A percentile compares a stretch with the other conserved stretches of the same genome.
phyloP scores from a whole-genome alignment of 2,329 filamentous ascomycete genomes.

The Fusarium scirpi region DNA sequence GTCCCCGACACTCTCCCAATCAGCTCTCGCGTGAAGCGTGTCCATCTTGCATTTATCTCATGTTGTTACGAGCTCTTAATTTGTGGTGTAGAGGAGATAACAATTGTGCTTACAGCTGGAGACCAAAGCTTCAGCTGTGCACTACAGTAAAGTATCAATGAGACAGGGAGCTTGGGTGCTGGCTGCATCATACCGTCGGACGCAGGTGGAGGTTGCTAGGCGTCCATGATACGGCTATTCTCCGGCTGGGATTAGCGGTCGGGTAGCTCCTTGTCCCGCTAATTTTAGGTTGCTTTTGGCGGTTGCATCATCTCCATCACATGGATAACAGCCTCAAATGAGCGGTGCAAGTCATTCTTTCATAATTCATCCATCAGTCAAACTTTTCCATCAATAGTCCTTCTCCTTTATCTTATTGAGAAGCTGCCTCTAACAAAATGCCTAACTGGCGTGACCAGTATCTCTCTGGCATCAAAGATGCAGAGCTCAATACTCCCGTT shows the following conservation, averaged over 20 bases:
- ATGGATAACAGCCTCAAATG: conserved; percentile 24
- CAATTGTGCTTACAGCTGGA: conserved; percentile 9
- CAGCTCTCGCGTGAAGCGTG: conserved; percentile 76
- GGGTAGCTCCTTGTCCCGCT: conserved; percentile 27
- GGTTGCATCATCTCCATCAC: conserved; percentile 46
- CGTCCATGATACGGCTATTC: conserved; percentile 45
- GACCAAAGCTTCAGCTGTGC: conserved; percentile 20
- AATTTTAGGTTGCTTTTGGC: conserved; percentile 15
- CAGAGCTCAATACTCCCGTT: conserved; percentile 72
- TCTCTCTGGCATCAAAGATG: conserved; percentile 77
- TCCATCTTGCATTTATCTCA: conserved; percentile 62
- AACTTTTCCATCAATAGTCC: neutral
- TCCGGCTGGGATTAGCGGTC: conserved; percentile 47
- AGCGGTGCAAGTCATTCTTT: conserved; percentile 29
- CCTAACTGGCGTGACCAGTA: conserved; percentile 87
- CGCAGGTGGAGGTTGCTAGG: conserved; percentile 34
- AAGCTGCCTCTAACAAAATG: conserved; percentile 52
- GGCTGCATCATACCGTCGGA: conserved; percentile 31
- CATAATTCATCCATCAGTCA: conserved; percentile 7
- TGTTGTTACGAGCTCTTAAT: conserved; percentile 36
- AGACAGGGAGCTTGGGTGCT: conserved; percentile 24
- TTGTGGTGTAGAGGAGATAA: neutral
- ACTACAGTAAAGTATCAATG: conserved; percentile 26
- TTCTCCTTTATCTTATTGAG: neutral
- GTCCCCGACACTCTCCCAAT: conserved; percentile 95